Evolutionary conservation across 345 rosid species (phyloP), one percentile per base, ranked within the genome.

Genomic region (Rhodamnia rubescens): DNA sequence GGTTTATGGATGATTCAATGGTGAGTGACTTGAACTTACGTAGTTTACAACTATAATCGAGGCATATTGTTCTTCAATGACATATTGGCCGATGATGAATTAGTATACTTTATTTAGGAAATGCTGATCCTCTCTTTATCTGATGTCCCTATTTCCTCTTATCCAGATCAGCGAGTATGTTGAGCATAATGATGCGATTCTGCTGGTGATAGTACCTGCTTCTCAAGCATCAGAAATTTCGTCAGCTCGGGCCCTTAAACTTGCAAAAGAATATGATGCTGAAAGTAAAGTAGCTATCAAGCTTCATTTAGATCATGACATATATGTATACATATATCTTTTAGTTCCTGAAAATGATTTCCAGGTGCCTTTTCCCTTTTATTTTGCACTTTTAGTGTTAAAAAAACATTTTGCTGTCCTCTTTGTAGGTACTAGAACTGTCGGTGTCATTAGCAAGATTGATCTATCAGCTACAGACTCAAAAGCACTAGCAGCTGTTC

Each of bases 401-500:
- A 20, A 59, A 78, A 69, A 78, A 27, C 80, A 86, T 18, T 85
- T 75, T 16, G 61, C 20, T 32, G 61, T 64, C 57, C 74, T 86
- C 82, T 84, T 82, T 85, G 15, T 91, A 97, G 99, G 99, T 85
- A 98, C 99, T 83, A 93, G 99, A 94, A 98, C 99, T 59, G 78
- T 98, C 86, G 99, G 99, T 82, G 89, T 96, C 84, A 93, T 97
- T 27, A 93, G 97, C 85, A 97, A 96, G 90, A 93, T 98, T 91
- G 99, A 98, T 90, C 99, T 94, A 91, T 97, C 98, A 83, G 97
- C 96, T 86, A 90, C 94, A 82, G 96, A 96, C 56, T 81, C 96
- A 8, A 96, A 98, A 93, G 98, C 99, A 85, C 93, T 98, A 82
- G 93, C 98, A 84, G 99, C 99, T 11, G 99, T 98, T 92, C 98